Base-by-base conservation (phyloP, 441 rosid genomes). In the Dalechampia spathulata region DNA sequence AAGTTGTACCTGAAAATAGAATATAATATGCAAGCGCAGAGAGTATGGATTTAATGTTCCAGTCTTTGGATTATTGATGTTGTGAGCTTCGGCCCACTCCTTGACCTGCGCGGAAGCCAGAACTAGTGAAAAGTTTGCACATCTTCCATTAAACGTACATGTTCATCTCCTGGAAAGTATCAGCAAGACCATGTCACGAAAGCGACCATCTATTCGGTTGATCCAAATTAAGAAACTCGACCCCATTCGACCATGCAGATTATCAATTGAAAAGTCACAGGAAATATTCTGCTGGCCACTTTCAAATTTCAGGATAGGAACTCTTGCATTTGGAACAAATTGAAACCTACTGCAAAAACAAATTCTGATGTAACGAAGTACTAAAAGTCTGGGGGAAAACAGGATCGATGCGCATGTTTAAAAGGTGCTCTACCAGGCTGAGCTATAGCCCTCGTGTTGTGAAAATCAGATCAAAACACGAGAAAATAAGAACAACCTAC, bases 1-100 rank as follows among this genome's bases (percentile, higher is more conserved):
- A 28, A 51, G n/a, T 22, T 51, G 7, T 61, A 83, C 97, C 95
- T 92, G 99, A 72, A 92, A 82, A 79, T 89, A 97, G 73, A 92
- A 92, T 76, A 92, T 69, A 51, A 92, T 89, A 26, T 86, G 82
- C 70, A 92, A 68, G 72, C 82, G 62, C 57, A 92, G 92, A 48
- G 95, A 82, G 40, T 86, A 89, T 1, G 99, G 87, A 80, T 85
- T 86, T 27, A 92, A 63, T 41, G 86, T 68, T 57, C 97, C 95
- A 16, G 12, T 10, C 72, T 75, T 92, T 2, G 99, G 71, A 56
- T 85, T 67, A 70, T 89, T 92, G 68, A 92, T 80, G 46, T 71
- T 58, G 52, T 89, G 81, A 59, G 91, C 74, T 80, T 85, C 86
- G 60, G 99, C 96, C 99, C 99, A 92, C 79, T 89, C 96, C 72